These are phyloP conservation scores for Stromatinia cepivora DNA, from an alignment of 2,329 filamentous ascomycete species.

Conservation along the genomic window DNA sequence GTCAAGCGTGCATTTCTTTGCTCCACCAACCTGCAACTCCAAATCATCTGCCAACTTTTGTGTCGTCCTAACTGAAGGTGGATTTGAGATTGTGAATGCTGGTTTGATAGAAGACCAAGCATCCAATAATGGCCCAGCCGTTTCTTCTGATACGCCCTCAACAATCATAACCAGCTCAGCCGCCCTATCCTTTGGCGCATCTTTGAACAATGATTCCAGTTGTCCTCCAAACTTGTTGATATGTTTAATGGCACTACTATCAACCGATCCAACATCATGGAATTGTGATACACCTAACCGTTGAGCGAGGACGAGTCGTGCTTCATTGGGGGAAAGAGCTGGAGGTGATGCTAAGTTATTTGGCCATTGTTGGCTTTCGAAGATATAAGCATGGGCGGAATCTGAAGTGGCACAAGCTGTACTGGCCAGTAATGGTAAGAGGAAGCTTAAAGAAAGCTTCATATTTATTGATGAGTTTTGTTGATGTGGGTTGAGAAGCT, in stretches of 20 bases:
- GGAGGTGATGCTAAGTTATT: conserved; percentile 50
- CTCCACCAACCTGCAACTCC: conserved; percentile 33
- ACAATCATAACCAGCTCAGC: conserved; percentile 60
- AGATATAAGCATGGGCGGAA: conserved; percentile 56
- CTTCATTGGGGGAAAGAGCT: conserved; percentile 47
- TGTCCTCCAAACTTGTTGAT: conserved; percentile 62
- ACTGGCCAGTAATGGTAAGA: conserved; percentile 43
- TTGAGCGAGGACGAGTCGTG: conserved; percentile 59
- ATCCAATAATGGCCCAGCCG: conserved; percentile 47
- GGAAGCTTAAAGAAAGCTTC: conserved; percentile 46
- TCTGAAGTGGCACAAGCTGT: conserved; percentile 41
- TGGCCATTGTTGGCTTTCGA: conserved; percentile 39
- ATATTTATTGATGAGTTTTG: conserved; percentile 38
- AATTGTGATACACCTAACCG: conserved; percentile 50
- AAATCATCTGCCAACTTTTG: conserved; percentile 40
- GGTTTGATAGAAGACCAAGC: conserved; percentile 45
- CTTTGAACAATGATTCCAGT: conserved; percentile 53
- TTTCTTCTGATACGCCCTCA: conserved; percentile 54
- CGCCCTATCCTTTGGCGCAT: conserved; percentile 31
- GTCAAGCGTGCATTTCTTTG: conserved; percentile 32
- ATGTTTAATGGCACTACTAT: conserved; percentile 49
- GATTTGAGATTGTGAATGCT: conserved; percentile 52
- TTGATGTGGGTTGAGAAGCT: conserved; percentile 30
- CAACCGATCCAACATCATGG: conserved; percentile 47
- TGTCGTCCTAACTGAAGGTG: conserved; percentile 43